A percentile compares a stretch with the other conserved stretches of the same genome.
Evolutionary conservation across 768 basidiomycete genomes (phyloP).

Genomic region (Kwoniella newhampshirensis): DNA sequence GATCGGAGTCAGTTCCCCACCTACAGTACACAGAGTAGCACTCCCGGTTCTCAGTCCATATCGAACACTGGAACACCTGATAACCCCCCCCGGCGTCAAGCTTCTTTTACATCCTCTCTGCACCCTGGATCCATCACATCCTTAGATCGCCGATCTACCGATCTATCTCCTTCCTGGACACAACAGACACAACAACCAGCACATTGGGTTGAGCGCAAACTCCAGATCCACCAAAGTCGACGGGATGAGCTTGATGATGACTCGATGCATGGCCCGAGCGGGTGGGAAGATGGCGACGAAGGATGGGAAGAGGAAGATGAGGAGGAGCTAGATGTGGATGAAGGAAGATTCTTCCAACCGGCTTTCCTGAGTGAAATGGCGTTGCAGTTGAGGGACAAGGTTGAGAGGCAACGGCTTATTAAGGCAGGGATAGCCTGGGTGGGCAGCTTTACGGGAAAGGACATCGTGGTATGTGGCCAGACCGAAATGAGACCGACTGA

Average conservation of each 20-base stretch:
- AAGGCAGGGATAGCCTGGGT: constrained; percentile 92
- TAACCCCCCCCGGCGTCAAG: constrained; percentile 19
- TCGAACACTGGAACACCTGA: neutral
- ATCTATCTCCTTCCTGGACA: constrained; percentile 40
- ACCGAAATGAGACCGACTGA: neutral
- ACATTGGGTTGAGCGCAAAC: constrained; percentile 48
- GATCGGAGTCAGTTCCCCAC: constrained; percentile 1
- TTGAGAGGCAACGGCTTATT: constrained; percentile 79
- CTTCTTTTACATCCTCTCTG: constrained; percentile 21
- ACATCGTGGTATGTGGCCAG: constrained; percentile 72
- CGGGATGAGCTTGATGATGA: constrained; percentile 33
- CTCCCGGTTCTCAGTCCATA: constrained; percentile 9
- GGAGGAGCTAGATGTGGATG: constrained; percentile 61
- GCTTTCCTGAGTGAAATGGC: constrained; percentile 84
- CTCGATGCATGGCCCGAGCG: constrained; percentile 3
- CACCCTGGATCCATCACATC: constrained; percentile 20
- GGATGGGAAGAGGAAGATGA: constrained; percentile 35
- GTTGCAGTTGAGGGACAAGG: constrained; percentile 82
- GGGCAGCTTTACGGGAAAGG: constrained; percentile 87
- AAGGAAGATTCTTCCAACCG: constrained; percentile 79
- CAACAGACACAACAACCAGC: constrained; percentile 39
- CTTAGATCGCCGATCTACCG: constrained; percentile 16
- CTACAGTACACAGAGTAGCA: constrained; percentile 8
- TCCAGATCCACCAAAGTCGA: constrained; percentile 45
- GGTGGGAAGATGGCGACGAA: constrained; percentile 25